These are phyloP conservation scores for Coniella vitis DNA, from an alignment of 2,329 filamentous ascomycete genomes.

Conservation along the genomic window DNA sequence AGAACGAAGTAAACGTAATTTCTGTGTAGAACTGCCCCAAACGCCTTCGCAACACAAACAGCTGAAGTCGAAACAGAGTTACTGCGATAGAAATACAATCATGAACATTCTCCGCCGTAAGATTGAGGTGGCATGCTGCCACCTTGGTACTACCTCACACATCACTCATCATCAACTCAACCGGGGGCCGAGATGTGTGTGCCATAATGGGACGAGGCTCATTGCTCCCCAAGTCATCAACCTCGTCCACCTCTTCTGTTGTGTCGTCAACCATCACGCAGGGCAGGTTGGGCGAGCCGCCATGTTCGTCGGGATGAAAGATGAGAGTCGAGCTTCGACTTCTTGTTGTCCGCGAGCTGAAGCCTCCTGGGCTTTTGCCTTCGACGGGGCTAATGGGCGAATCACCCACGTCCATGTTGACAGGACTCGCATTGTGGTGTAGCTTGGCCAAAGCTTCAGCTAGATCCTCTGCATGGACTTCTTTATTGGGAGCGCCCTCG, in stretches of 20 bases:
- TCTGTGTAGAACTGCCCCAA: no score
- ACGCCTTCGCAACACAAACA: no score
- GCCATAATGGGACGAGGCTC: constrained; percentile 43
- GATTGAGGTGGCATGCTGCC: neutral
- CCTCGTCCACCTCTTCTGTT: constrained; percentile 45
- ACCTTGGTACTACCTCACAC: constrained; percentile 21
- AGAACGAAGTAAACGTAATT: no score
- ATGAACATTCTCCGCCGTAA: no score
- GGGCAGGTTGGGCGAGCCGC: constrained; percentile 49
- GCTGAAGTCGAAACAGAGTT: no score
- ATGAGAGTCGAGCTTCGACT: constrained; percentile 61
- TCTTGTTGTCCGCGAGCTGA: constrained; percentile 24
- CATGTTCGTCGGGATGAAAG: constrained; percentile 54
- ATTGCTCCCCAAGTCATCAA: constrained; percentile 35
- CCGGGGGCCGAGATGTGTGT: constrained; percentile 56
- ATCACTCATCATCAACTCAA: constrained; percentile 60
- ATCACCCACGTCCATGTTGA: constrained; percentile 16
- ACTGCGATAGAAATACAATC: no score
- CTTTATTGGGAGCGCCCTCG: constrained; percentile 64
- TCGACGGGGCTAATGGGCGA: constrained; percentile 25
- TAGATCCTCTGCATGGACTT: constrained; percentile 62
- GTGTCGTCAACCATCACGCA: constrained; percentile 63
- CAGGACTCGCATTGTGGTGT: constrained; percentile 33
- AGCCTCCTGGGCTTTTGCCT: constrained; percentile 19
- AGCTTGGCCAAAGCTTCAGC: constrained; percentile 59